These are phyloP conservation scores for Hippophae gyantsensis DNA, from an alignment of 306 rosid genomes.

Conservation along the genomic window DNA sequence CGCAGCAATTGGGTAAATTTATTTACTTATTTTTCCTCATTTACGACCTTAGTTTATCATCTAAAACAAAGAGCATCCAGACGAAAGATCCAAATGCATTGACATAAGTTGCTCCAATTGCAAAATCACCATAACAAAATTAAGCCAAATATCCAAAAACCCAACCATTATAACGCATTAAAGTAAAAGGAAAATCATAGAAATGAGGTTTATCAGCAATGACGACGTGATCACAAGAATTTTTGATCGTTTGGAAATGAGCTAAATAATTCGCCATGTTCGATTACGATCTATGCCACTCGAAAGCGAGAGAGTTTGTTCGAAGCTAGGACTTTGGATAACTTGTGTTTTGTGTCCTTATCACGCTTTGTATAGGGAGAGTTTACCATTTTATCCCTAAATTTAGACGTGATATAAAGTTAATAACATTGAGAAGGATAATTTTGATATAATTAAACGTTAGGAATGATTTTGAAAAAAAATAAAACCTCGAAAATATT, in stretches of 20 bases:
- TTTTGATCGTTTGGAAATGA: constrained; percentile 90
- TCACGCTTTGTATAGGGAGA: neutral
- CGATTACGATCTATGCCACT: constrained; percentile 39
- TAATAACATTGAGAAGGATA: no score
- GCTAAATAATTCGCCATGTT: constrained; percentile 87
- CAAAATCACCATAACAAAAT: constrained; percentile 6
- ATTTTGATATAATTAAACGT: no score
- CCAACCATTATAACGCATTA: neutral
- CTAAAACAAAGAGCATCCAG: neutral
- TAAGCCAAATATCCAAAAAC: constrained; percentile 5
- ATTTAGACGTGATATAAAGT: no score
- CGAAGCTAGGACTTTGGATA: neutral
- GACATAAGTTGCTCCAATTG: constrained; percentile 16
- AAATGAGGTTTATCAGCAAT: constrained; percentile 50
- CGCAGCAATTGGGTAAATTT: no score
- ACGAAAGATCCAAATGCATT: constrained; percentile 8
- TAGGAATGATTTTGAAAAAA: no score
- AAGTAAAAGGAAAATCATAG: neutral
- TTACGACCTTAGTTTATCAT: neutral
- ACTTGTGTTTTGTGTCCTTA: constrained; percentile 37
- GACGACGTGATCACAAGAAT: constrained; percentile 75
- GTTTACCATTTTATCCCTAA: no score
- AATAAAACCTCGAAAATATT: no score
- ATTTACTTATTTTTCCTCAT: no score
- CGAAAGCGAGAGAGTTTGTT: constrained; percentile 10